These are phyloP conservation scores for Colletotrichum incanum DNA, from an alignment of 2,329 filamentous ascomycete genomes.

Conservation along the genomic window DNA sequence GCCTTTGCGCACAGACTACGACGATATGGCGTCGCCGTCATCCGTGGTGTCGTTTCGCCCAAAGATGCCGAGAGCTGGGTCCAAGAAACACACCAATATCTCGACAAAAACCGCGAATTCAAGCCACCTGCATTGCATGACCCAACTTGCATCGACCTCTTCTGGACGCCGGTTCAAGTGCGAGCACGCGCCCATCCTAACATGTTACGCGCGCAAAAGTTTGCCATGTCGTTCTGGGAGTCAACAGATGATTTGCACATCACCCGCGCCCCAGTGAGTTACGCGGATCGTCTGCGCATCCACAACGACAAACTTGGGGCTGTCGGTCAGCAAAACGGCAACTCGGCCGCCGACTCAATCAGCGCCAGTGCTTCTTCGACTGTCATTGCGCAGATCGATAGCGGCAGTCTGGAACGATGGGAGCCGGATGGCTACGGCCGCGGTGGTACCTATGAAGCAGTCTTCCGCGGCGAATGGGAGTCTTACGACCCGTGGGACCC, in stretches of 20 bases:
- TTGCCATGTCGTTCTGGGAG: conserved; percentile 69
- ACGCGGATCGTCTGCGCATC: conserved; percentile 74
- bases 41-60: conserved; percentile 52
- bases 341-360: conserved; percentile 63
- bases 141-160: conserved; percentile 81
- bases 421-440: conserved; percentile 73
- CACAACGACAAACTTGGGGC: conserved; percentile 50
- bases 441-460: conserved; percentile 74
- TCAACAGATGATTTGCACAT: conserved; percentile 64
- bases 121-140: conserved; percentile 71
- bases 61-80: conserved; percentile 62
- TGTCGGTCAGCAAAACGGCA: conserved; percentile 42
- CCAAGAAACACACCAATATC: conserved; percentile 66
- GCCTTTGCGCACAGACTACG: conserved; percentile 50
- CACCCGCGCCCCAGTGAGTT: conserved; percentile 66
- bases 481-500: conserved; percentile 83
- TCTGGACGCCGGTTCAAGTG: conserved; percentile 63
- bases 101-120: conserved; percentile 61
- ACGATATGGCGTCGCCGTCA: conserved; percentile 51
- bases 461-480: conserved; percentile 81
- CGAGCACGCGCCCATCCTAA: conserved; percentile 58
- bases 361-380: conserved; percentile 60
- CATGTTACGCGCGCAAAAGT: conserved; percentile 58
- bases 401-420: conserved; percentile 78
- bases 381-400: conserved; percentile 73